Base-by-base conservation (phyloP, 1,284 basidiomycete genomes). In the Gymnopus androsaceus region DNA sequence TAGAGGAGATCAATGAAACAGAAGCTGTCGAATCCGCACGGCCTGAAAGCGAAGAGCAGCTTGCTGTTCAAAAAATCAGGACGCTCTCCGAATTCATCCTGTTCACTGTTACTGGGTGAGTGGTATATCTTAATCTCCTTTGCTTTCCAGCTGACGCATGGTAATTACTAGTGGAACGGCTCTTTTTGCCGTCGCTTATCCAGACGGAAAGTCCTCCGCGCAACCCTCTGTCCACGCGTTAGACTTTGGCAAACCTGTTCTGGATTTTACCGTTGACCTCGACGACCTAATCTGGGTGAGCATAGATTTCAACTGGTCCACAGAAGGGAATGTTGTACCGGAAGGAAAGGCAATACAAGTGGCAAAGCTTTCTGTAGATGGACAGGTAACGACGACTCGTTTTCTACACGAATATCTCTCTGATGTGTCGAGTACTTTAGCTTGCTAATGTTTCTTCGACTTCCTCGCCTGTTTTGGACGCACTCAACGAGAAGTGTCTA, bases 81-180 rank as follows among this genome's bases (percentile, higher is more conserved):
- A 77, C 78, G 1, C 59, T 79, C 2, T 63, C 75, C 6, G 65
- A 69, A 76, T 61, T 33, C 41, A 62, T 90, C 8, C 57, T 90
- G 3, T 91, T 91, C 66, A 85, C 75, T 54, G 85, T 75, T 4
- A 75, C 88, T 55, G 89, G 90, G 90, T 92, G 62, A 52, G 82
- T 66, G 3, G 17, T 47, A 3, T 7, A n/a, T n/a, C n/a, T n/a
- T 31, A 14, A 23, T 8, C 34, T 46, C 41, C 15, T 40, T 36
- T 23, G 44, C 19, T 4, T 44, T 17, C 1, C 12, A 27, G 28
- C 28, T 57, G 25, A 56, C 42, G 52, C 54, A 23, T 23, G n/a
- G n/a, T n/a, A 21, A 15, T 19, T 28, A 59, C n/a, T 64, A 92
- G 90, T 19, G 80, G 83, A 2, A 84, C 85, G 1, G 88, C 89